These are phyloP conservation scores for Musa beccarii DNA, from an alignment of 176 grass and related monocot genomes.

Conservation along the genomic window DNA sequence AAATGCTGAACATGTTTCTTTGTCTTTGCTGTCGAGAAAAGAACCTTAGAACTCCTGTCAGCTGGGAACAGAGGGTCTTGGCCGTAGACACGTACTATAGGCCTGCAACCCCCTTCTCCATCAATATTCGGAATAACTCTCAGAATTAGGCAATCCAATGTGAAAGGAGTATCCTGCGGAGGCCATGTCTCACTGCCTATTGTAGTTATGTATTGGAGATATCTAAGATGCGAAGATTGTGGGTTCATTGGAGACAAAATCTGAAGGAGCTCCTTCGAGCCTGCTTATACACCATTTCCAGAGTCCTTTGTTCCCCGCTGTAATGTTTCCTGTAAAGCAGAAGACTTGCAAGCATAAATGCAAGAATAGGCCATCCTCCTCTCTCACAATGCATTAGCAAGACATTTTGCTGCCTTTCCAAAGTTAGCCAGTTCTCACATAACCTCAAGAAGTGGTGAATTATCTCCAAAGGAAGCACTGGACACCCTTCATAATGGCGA, in stretches of 20 bases:
- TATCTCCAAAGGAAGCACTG: conserved; percentile 77
- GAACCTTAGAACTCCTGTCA: conserved; percentile 37
- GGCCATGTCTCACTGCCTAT: conserved; percentile 42
- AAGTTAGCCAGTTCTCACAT: conserved; percentile 68
- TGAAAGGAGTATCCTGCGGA: conserved; percentile 52
- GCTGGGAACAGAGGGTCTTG: conserved; percentile 42
- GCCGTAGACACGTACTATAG: conserved; percentile 61
- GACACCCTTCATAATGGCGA: conserved; percentile 54
- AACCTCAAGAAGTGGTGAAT: conserved; percentile 70
- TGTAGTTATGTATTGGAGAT: conserved; percentile 70
- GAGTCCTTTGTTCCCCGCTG: conserved; percentile 77
- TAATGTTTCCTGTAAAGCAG: conserved; percentile 77
- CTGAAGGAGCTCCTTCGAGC: conserved; percentile 75
- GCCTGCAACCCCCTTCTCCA: conserved; percentile 63
- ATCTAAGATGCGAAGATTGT: conserved; percentile 74
- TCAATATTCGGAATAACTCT: conserved; percentile 81
- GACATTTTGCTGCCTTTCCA: conserved; percentile 65
- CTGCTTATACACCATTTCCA: conserved; percentile 94
- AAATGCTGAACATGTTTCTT: conserved; percentile 65
- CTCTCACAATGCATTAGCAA: conserved; percentile 87
- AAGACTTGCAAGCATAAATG: conserved; percentile 95
- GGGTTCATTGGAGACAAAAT: conserved; percentile 64
- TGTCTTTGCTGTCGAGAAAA: conserved; percentile 44
- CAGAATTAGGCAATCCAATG: conserved; percentile 87
- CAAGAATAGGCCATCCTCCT: conserved; percentile 81